Percentiles rank a stretch among this genome's conserved stretches.
phyloP scores from a whole-genome alignment of 1,284 basidiomycete species.

The Melampsora americana region DNA sequence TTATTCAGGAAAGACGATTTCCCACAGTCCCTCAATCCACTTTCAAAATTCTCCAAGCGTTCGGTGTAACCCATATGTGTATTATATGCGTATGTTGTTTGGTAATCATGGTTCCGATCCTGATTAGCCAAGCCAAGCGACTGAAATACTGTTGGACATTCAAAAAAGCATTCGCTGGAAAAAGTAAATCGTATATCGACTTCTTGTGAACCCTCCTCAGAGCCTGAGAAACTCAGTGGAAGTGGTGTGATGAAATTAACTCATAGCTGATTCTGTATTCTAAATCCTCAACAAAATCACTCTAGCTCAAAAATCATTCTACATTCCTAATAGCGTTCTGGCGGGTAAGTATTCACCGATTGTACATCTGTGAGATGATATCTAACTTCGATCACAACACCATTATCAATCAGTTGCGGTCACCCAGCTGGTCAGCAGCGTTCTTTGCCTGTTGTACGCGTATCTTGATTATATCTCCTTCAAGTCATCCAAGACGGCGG shows the following conservation, averaged over 20 bases:
- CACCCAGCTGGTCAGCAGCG: constrained; percentile 1
- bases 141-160: not conserved
- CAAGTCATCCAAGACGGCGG: not conserved
- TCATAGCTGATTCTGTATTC: not conserved
- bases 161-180: not conserved
- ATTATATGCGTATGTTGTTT: not conserved
- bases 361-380: too few species aligned
- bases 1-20: not conserved
- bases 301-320: not conserved
- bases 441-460: not conserved
- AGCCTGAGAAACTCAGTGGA: too few species aligned
- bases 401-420: not conserved
- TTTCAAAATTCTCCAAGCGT: not conserved
- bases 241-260: too few species aligned
- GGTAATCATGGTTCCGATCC: not conserved
- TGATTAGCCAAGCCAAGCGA: not conserved
- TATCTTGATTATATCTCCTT: not conserved
- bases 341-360: not conserved
- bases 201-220: too few species aligned
- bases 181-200: not conserved
- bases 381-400: not conserved
- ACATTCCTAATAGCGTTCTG: not conserved
- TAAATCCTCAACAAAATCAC: not conserved
- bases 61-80: not conserved
- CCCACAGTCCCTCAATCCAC: not conserved